Evolutionary conservation across 352 stramenopile species (phyloP), one percentile per base, ranked within the genome.

Genomic region (Halophytophthora batemanensis): DNA sequence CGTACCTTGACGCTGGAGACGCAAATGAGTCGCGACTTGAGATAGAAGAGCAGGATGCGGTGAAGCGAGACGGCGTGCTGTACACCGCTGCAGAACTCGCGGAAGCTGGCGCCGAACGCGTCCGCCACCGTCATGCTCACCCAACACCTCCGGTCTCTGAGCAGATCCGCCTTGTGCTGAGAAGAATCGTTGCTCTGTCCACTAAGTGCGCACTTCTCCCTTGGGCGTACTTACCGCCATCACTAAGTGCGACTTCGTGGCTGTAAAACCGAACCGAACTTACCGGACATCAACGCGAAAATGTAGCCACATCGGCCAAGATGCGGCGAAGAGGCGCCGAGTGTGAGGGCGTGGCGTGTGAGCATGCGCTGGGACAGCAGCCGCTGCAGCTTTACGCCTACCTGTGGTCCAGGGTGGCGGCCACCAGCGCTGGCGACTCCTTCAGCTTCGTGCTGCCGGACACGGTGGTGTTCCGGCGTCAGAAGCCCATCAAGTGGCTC

Each of bases 51-150:
- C 43, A 91, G 67, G 66, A 94, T 94, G 56, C 80, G 82, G 46
- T 94, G 84, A 25, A 90, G 61, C 39, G 84, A 94, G 33, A 94
- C 75, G 49, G 84, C 82, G 70, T 93, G 80, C 69, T 92, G 77
- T n/a, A 93, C 73, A 41, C 84, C 84, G 7, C 74, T 77, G 63
- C 84, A 94, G 70, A 90, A 94, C 61, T 86, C 82, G 50, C 75
- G 77, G 66, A 90, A 92, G 37, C 74, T 65, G 21, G 78, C 68
- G 62, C 78, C 74, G 19, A 84, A 69, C 51, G 70, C 66, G 43
- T 82, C 64, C 44, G 69, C 65, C 56, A 82, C 75, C 43, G 11
- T 21, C 47, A 17, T 17, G 28, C 37, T 51, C n/a, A n/a, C n/a
- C n/a, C n/a, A n/a, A n/a, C n/a, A n/a, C n/a, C n/a, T n/a, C n/a